Percentiles rank a stretch among this genome's conserved stretches.
Evolutionary conservation across 192 early-diverging fungal genomes (phyloP).

Genomic region (Coemansia reversa): DNA sequence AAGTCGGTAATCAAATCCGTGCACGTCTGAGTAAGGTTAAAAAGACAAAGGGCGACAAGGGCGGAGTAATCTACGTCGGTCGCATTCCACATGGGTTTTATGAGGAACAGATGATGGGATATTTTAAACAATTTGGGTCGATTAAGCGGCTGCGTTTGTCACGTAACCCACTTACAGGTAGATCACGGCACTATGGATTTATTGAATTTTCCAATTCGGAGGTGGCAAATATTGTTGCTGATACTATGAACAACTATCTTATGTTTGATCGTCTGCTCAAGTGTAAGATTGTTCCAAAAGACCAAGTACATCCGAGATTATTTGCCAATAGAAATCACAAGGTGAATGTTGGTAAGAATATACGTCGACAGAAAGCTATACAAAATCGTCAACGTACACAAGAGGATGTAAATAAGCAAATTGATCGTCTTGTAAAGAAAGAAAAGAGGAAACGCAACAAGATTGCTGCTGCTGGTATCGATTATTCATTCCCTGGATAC

Average conservation of each 20-base stretch:
- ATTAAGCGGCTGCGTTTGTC: conserved; percentile 76
- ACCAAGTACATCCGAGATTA: conserved; percentile 70
- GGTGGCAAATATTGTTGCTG: conserved; percentile 87
- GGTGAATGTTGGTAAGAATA: conserved; percentile 1
- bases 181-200: conserved; percentile 91
- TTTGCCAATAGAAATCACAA: conserved; percentile 60
- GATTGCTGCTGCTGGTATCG: conserved; percentile 72
- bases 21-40: conserved; percentile 8
- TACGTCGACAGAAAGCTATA: conserved; percentile 49
- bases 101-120: conserved; percentile 85
- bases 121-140: conserved; percentile 93
- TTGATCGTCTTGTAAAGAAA: conserved; percentile 54
- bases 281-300: conserved; percentile 70
- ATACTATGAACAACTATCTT: conserved; percentile 97
- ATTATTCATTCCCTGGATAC: conserved; percentile 88
- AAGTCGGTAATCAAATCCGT: conserved; percentile 11
- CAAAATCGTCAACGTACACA: conserved; percentile 65
- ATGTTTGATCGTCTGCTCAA: conserved; percentile 76
- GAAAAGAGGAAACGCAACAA: conserved; percentile 64
- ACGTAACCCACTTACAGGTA: conserved; percentile 89
- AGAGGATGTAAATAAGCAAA: conserved; percentile 48
- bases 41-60: conserved; percentile 8
- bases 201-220: conserved; percentile 82
- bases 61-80: conserved; percentile 83
- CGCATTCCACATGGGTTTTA: conserved; percentile 96